Evolutionary conservation across 306 rosid species (phyloP).

Genomic region (Vigna unguiculata): DNA sequence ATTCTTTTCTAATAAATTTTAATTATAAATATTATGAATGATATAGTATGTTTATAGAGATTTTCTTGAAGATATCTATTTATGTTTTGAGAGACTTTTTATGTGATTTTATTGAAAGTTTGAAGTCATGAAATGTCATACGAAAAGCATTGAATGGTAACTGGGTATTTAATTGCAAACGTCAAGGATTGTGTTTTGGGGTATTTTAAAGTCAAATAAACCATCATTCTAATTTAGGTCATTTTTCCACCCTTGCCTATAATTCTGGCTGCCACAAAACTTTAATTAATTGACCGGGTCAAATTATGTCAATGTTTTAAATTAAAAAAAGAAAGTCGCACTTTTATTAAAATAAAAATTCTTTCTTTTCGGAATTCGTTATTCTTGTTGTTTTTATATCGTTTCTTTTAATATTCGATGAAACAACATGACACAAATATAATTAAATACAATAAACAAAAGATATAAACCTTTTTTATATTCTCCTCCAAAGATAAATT

Average conservation of each 20-base stretch:
- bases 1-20: no score
- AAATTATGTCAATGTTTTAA: not conserved
- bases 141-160: not conserved
- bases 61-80: not conserved
- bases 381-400: no score
- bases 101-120: not conserved
- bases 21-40: no score
- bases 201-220: slow-evolving; percentile 31
- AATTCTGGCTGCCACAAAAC: not conserved
- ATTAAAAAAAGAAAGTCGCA: not conserved
- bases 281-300: not conserved
- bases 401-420: no score
- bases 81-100: not conserved
- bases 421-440: no score
- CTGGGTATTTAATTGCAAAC: slow-evolving; percentile 1
- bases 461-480: no score
- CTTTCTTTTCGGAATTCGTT: no score
- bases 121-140: not conserved
- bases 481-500: no score
- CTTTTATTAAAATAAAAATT: not conserved
- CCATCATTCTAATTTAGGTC: not conserved
- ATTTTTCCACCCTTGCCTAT: not conserved
- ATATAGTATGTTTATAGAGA: not conserved
- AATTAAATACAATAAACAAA: no score
- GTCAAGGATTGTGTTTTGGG: not conserved